phyloP scores from a whole-genome alignment of 2,329 filamentous ascomycete species.

The Podosphaera xanthii region DNA sequence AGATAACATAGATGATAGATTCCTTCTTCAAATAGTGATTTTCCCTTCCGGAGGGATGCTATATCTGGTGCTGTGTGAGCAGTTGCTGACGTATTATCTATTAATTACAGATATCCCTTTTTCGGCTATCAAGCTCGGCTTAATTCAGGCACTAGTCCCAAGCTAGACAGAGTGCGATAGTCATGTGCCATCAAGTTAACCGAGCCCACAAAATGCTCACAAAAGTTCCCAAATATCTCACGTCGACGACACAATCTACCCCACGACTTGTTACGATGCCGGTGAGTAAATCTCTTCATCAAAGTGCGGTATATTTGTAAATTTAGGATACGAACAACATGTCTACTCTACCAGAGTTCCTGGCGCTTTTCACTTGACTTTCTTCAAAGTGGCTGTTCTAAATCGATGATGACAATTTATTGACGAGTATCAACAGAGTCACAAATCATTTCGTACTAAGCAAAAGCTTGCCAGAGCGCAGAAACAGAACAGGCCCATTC shows the following conservation, averaged over 20 bases:
- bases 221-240: too few species aligned
- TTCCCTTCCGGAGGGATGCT: background rate
- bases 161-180: background rate
- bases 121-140: background rate
- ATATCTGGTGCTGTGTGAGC: background rate
- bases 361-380: slow-evolving; percentile 7
- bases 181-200: background rate
- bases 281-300: slow-evolving; percentile 17
- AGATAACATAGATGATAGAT: background rate
- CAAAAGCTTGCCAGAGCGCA: slow-evolving; percentile 99
- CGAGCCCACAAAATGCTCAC: background rate
- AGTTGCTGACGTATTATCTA: background rate
- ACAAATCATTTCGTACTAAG: slow-evolving; percentile 99
- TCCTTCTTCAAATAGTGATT: background rate
- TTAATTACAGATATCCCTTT: background rate
- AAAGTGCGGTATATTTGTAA: too few species aligned
- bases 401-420: slow-evolving; percentile 4
- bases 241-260: slow-evolving; percentile 8
- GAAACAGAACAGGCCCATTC: slow-evolving; percentile 99
- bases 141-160: background rate
- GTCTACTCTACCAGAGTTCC: too few species aligned
- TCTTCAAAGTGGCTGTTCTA: background rate
- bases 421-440: slow-evolving; percentile 39
- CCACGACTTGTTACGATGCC: slow-evolving; percentile 28
- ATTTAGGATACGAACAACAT: too few species aligned